phyloP scores from a whole-genome alignment of 768 basidiomycete species.

The Termitomyces sp. region DNA sequence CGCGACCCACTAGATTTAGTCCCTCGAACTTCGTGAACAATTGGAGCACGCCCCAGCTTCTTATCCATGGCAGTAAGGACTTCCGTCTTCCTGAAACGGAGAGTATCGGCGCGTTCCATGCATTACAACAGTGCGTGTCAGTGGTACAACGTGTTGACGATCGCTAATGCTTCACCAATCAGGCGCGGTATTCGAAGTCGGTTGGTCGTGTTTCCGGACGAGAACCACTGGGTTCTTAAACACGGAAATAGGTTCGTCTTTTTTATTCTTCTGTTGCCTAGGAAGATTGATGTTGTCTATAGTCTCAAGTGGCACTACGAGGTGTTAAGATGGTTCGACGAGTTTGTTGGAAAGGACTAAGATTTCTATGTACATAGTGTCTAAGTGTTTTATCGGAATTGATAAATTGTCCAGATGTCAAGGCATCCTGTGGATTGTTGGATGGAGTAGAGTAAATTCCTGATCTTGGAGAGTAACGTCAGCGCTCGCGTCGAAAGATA shows the following conservation, averaged over 20 bases:
- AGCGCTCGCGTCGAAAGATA: too few species aligned
- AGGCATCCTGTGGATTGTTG: background rate
- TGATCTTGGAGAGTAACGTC: too few species aligned
- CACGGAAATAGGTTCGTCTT: constrained; percentile 62
- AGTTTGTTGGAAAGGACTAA: constrained; percentile 44
- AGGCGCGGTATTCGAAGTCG: constrained; percentile 72
- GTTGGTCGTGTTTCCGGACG: constrained; percentile 80
- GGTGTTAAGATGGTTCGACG: constrained; percentile 85
- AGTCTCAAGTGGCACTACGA: constrained; percentile 95
- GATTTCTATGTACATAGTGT: background rate
- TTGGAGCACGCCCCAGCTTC: constrained; percentile 81
- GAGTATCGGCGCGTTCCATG: constrained; percentile 80
- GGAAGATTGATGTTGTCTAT: background rate
- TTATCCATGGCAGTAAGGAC: constrained; percentile 87
- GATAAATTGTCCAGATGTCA: background rate
- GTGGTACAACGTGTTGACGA: background rate
- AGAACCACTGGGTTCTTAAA: constrained; percentile 90
- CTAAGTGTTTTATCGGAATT: background rate
- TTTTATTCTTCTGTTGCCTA: background rate
- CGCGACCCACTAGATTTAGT: constrained; percentile 45
- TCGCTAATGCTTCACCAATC: background rate
- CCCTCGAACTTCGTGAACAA: constrained; percentile 77
- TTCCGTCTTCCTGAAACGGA: constrained; percentile 85
- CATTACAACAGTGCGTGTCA: constrained; percentile 66
- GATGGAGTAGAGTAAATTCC: too few species aligned